Evolutionary conservation across 106 monocot genomes (phyloP), one percentile per base, ranked within the genome.

Genomic region (Acorus gramineus): DNA sequence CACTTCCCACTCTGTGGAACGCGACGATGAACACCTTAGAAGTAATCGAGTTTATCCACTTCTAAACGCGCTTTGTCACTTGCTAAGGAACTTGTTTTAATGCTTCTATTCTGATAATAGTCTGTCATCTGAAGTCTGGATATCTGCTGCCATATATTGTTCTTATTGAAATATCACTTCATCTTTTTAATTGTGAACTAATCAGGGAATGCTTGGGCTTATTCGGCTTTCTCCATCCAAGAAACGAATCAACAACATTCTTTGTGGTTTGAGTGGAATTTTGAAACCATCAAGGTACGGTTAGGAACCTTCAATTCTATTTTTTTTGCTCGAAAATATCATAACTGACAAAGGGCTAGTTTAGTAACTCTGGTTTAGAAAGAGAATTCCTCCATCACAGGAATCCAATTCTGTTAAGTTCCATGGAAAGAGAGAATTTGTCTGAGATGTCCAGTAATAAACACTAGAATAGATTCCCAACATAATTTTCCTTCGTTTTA

Each of bases 261-360:
- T 95, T n/a, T 56, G 55, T 4, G 53, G 70, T 54, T 84, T 90
- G 2, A 84, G 76, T 66, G 89, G 94, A 55, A 74, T 86, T 4
- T 53, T 94, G 47, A 89, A 77, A 71, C 89, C 93, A 13, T 86
- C 89, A 51, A 94, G 89, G 89, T 93, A 70, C 42, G 11, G 43
- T 58, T n/a, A n/a, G n/a, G n/a, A 11, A 2, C 2, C 4, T 49
- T 11, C n/a, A n/a, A n/a, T n/a, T n/a, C n/a, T n/a, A n/a, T n/a
- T n/a, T n/a, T n/a, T n/a, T n/a, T n/a, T n/a, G n/a, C n/a, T n/a
- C n/a, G n/a, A 28, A 28, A 28, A 28, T 28, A 28, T 28, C 28
- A 28, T 28, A 28, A 28, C 1, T 28, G 28, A 28, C 28, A 28
- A 28, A 28, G 28, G 28, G 28, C 28, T 1, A 28, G 28, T 28